Evolutionary conservation across 306 rosid genomes (phyloP), one percentile per base, ranked within the genome.

Genomic region (Lotus japonicus): DNA sequence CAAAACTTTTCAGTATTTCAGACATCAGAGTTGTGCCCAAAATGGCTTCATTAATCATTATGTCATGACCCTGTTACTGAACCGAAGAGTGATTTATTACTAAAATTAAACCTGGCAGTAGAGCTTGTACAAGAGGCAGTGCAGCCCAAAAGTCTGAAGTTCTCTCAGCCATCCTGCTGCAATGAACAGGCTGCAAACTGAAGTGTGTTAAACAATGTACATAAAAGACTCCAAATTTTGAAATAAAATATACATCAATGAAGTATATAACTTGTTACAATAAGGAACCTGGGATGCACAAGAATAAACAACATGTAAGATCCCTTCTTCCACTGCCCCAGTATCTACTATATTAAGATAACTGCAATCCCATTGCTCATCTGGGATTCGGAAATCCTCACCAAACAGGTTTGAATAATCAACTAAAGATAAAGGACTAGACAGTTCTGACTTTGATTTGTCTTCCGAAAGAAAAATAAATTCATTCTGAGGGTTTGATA

Each of bases 241-340:
- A 79, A 10, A 53, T 59, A 66, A 53, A 70, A 65, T 14, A 5
- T 10, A 36, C 21, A 26, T 36, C 9, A 42, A 48, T 12, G 64
- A 73, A 55, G 61, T 57, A 54, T 53, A 52, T 64, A 73, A 72
- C 76, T 80, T 46, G 73, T 68, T 14, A 54, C 55, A 21, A 82
- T 39, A 58, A 81, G 58, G 45, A 84, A 92, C 98, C 96, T 92
- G 98, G 33, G 96, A 86, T 17, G 95, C 96, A 76, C 92, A 89
- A 74, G 91, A 88, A 87, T 82, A 92, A 67, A 92, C 92, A 78
- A 92, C 83, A 39, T 92, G 96, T 64, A 89, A 72, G 77, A 92
- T 81, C 75, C 96, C 96, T 81, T 92, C 98, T 80, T 92, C 98
- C 73, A 89, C 95, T 4, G 89, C 95, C 44, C 82, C 95, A 38